Base-by-base conservation (phyloP, 257 asterid species). In the Fraxinus americana region DNA sequence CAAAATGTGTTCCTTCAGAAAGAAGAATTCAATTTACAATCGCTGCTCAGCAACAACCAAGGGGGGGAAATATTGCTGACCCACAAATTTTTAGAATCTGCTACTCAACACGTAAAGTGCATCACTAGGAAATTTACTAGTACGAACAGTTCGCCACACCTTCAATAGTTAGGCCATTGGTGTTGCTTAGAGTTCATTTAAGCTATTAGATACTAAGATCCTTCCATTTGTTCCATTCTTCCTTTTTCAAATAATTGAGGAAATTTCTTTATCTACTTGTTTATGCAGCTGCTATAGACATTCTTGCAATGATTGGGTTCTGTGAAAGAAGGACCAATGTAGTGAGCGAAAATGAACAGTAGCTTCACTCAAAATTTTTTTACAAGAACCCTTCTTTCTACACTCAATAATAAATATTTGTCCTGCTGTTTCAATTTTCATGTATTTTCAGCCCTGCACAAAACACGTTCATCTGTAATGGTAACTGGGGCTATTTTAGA, bases 251-350 rank as follows among this genome's bases (percentile, higher is more conserved):
- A 52, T 52, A 52, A 52, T 17, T 14, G 63, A 52, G 21, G 63
- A 52, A 54, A 48, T n/a, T 19, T 54, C 65, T 54, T 54, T 61
- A 35, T 70, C 8, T 34, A 35, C 45, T 67, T 72, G 29, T 77
- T 69, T 63, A 41, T 84, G 82, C 94, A 93, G 98, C 96, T 86
- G 97, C 98, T 63, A 72, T 83, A 83, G 92, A 91, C 67, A 88
- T 93, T 63, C 85, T 95, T 67, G 70, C 75, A 7, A 75, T 90
- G 82, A 70, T 92, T 48, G 98, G 98, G 27, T 95, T 95, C 79
- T 69, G 75, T 41, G 99, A 95, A 67, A 92, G 3, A 52, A 16
- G 63, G 65, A 54, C 65, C 27, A 54, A 54, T 4, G 25, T n/a
- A 17, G 65, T 19, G 65, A 54, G 27, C 1, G 35, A 23, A 23